phyloP scores from a whole-genome alignment of 371 early-diverging fungal genomes.

The Mortierella sp. region DNA sequence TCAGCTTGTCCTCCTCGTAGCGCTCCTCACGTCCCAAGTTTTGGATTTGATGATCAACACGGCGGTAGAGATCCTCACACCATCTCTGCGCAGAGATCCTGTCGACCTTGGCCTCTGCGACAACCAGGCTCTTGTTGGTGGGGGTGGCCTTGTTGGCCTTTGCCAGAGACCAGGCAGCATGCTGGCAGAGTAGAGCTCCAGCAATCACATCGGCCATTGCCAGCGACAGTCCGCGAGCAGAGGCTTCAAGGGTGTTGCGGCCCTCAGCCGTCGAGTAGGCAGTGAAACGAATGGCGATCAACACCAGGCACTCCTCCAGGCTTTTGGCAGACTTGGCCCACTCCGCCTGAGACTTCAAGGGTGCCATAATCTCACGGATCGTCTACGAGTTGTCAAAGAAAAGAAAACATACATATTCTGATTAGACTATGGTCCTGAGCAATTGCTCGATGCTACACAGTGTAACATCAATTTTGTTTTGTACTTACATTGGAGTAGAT shows the following conservation, averaged over 20 bases:
- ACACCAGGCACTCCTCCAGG: conserved; percentile 49
- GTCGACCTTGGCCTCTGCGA: conserved; percentile 35
- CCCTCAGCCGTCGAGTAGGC: conserved; percentile 35
- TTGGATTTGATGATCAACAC: conserved; percentile 50
- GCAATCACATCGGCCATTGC: conserved; percentile 65
- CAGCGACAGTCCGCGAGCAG: conserved; percentile 66
- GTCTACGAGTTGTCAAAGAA: conserved; percentile 12
- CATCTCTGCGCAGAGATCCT: conserved; percentile 47
- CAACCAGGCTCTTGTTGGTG: conserved; percentile 7
- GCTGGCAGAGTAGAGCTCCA: conserved; percentile 64
- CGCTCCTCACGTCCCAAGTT: conserved; percentile 36
- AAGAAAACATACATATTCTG: neutral
- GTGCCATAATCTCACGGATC: conserved; percentile 39
- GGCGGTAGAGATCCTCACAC: conserved; percentile 46
- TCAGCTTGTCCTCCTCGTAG: conserved; percentile 40
- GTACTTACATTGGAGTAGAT: conserved; percentile 58
- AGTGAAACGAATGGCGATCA: conserved; percentile 54
- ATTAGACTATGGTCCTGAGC: too few relatives aligned
- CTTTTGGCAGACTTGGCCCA: conserved; percentile 44
- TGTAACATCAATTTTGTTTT: neutral
- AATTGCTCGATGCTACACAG: too few relatives aligned
- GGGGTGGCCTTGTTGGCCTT: conserved; percentile 38
- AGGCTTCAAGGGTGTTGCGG: conserved; percentile 57
- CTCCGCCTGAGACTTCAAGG: conserved; percentile 13
- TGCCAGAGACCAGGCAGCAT: conserved; percentile 64